phyloP scores from a whole-genome alignment of 441 rosid species.

The Gossypium schwendimanii region DNA sequence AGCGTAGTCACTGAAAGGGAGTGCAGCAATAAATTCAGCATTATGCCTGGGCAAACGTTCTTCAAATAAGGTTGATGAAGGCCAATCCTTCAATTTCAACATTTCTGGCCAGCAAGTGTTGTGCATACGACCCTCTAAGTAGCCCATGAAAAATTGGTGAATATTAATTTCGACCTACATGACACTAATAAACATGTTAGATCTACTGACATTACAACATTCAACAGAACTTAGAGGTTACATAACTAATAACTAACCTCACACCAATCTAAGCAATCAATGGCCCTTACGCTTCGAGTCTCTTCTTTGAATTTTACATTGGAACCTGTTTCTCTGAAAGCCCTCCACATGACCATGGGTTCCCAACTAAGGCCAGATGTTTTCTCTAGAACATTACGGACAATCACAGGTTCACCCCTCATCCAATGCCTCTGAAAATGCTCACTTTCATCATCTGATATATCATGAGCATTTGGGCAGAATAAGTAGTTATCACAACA shows the following conservation, averaged over 20 bases:
- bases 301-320: constrained; percentile 20
- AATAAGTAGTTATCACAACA: constrained; percentile 29
- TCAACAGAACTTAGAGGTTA: neutral
- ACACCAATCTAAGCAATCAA: constrained; percentile 31
- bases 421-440: constrained; percentile 31
- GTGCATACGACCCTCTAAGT: constrained; percentile 29
- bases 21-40: constrained; percentile 29
- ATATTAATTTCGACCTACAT: constrained; percentile 32
- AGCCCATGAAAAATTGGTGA: constrained; percentile 34
- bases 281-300: constrained; percentile 19
- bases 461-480: constrained; percentile 27
- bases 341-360: constrained; percentile 41
- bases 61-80: constrained; percentile 30
- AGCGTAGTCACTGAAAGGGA: constrained; percentile 30
- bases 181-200: neutral
- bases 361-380: constrained; percentile 34
- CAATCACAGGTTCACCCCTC: constrained; percentile 29
- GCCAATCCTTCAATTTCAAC: constrained; percentile 43
- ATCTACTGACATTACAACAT: neutral
- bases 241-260: constrained; percentile 17
- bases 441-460: constrained; percentile 25
- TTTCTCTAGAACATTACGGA: constrained; percentile 21
- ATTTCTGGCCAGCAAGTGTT: constrained; percentile 30
- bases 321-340: constrained; percentile 20
- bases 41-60: constrained; percentile 39